These are phyloP conservation scores for Arbutus unedo DNA, from an alignment of 148 eudicot species.

Conservation along the genomic window DNA sequence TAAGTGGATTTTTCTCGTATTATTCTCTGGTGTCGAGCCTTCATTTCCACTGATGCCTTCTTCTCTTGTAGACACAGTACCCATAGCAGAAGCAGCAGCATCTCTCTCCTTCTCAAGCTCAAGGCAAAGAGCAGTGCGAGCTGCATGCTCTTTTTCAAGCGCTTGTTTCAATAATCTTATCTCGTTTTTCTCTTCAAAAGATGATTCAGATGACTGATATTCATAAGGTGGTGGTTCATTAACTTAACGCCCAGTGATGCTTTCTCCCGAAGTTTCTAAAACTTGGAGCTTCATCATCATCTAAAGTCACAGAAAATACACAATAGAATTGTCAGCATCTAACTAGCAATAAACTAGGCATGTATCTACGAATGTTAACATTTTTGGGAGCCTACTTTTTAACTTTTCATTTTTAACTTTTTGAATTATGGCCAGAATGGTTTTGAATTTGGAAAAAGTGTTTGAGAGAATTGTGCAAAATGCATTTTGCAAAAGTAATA, in stretches of 20 bases:
- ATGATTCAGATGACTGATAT: conserved; percentile 26
- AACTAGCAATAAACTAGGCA: background rate
- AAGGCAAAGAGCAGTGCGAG: conserved; percentile 56
- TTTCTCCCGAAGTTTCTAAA: conserved; percentile 21
- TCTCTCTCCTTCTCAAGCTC: conserved; percentile 91
- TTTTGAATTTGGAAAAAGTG: too few species aligned
- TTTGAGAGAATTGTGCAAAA: too few species aligned
- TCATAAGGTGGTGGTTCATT: conserved; percentile 19
- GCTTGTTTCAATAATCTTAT: conserved; percentile 55
- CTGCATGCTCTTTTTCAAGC: conserved; percentile 61
- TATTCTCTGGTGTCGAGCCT: conserved; percentile 86
- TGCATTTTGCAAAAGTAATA: too few species aligned
- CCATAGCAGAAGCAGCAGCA: conserved; percentile 89
- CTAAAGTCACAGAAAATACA: conserved; percentile 23
- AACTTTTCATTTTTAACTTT: too few species aligned
- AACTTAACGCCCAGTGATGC: conserved; percentile 29
- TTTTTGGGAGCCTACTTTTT: too few species aligned
- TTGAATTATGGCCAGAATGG: too few species aligned
- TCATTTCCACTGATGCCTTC: conserved; percentile 86
- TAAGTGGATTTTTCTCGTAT: conserved; percentile 78
- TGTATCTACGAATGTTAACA: background rate
- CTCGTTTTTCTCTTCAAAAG: conserved; percentile 35
- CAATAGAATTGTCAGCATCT: conserved; percentile 3
- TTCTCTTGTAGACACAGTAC: conserved; percentile 80
- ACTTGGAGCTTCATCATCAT: conserved; percentile 22